Base-by-base conservation (phyloP, 495 filamentous ascomycete species). In the Glonium stellatum region DNA sequence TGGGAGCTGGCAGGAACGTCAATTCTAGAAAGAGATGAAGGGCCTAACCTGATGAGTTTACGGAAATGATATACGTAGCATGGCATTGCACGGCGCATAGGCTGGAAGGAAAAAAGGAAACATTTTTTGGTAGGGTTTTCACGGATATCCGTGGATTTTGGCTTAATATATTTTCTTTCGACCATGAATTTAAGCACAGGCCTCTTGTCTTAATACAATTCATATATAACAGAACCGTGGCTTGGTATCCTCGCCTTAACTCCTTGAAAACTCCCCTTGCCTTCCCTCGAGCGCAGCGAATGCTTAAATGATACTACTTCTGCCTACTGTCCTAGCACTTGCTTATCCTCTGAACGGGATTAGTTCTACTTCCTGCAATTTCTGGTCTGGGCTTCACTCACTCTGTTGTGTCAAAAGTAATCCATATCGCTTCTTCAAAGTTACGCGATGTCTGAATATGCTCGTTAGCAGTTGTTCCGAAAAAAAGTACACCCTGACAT, bases 341-440 rank as follows among this genome's bases (percentile, higher is more conserved):
- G 55, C 58, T 69, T 66, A 41, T 72, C 67, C 61, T 67, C 62
- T 72, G 36, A 50, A 5, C 23, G 18, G 41, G 18, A 54, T 60
- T 55, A 65, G 63, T 54, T 15, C 23, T 8, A 19, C 11, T 44
- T 4, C 44, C 34, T 23, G 25, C 23, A 44, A 2, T 22, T 22
- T n/a, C 19, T 41, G 18, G 10, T 22, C 15, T 27, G 25, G 57
- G 39, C 59, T 21, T 52, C n/a, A 79, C 85, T 62, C 72, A 89
- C 88, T 79, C 75, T 90, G 84, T 80, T 96, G 89, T 42, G 85
- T 91, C 72, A 95, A 76, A 46, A 97, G 80, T 52, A 96, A 80
- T 25, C 84, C 86, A 73, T 92, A 96, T 70, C 93, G 83, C 79
- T 86, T 88, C 83, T 96, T 96, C 60, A 98, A 79, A 18, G 89